phyloP scores from a whole-genome alignment of 2,329 filamentous ascomycete species.

The Aspergillus transmontanensis region DNA sequence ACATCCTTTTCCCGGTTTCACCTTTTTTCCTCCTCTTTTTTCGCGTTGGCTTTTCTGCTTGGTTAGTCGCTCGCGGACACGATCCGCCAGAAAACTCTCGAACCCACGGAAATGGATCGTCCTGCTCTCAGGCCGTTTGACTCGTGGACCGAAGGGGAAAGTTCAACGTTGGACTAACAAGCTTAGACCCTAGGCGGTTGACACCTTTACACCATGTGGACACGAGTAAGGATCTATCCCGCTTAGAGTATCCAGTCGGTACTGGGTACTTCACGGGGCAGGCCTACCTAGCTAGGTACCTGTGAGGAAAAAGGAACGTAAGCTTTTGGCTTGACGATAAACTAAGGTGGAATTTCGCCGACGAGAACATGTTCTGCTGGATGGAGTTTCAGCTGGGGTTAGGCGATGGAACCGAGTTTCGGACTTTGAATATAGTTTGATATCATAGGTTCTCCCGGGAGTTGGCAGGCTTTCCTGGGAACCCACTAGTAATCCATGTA shows the following conservation, averaged over 20 bases:
- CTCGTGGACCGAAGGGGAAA: slow-evolving; percentile 1
- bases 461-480: background rate
- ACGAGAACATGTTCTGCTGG: no score
- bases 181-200: slow-evolving; percentile 3
- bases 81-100: slow-evolving; percentile 27
- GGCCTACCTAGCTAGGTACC: background rate
- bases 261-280: background rate
- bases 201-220: slow-evolving; percentile 3
- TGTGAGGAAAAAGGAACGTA: background rate
- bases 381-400: background rate
- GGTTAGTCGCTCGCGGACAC: slow-evolving; percentile 17
- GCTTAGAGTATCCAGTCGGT: background rate
- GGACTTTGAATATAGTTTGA: background rate
- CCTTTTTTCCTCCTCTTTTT: slow-evolving; percentile 8
- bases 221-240: background rate
- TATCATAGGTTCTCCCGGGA: background rate
- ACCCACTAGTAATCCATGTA: background rate
- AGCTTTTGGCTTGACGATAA: background rate
- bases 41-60: slow-evolving; percentile 9
- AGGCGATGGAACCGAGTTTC: background rate
- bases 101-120: slow-evolving; percentile 34
- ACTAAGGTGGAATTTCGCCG: background rate
- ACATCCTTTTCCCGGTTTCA: slow-evolving; percentile 28
- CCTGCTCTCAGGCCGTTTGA: slow-evolving; percentile 23
- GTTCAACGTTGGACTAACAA: slow-evolving; percentile 3